Conservation (phyloP, 768 basidiomycete genomes). For the Podaxis carcinomalis region DNA sequence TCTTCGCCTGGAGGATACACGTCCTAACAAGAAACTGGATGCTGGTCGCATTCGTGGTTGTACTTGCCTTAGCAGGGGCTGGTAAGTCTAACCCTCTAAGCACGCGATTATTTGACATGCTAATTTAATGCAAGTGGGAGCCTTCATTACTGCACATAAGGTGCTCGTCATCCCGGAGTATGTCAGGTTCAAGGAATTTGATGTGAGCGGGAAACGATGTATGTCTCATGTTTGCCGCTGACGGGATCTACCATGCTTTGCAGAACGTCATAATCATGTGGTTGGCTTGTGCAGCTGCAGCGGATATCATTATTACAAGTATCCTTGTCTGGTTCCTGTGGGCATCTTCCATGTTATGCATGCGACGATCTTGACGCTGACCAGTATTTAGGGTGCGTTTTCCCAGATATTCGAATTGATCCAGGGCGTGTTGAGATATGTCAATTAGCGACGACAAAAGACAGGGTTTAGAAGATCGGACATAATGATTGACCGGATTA, state of each 20-base stretch:
- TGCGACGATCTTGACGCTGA: background rate
- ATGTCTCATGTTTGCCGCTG: background rate
- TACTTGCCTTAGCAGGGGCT: conserved; percentile 15
- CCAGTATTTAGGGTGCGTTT: background rate
- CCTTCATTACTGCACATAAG: conserved; percentile 22
- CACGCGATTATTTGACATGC: background rate
- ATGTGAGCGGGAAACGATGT: background rate
- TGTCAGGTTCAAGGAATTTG: conserved; percentile 19
- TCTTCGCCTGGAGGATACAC: conserved; percentile 37
- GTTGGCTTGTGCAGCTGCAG: background rate
- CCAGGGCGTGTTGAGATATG: background rate
- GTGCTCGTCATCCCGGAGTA: conserved; percentile 20
- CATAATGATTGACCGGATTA: background rate
- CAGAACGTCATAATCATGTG: background rate
- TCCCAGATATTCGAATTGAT: too few species aligned
- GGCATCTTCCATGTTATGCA: background rate
- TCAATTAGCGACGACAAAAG: background rate
- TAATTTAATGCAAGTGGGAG: conserved; percentile 17
- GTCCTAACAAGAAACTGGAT: conserved; percentile 21
- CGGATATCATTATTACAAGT: background rate
- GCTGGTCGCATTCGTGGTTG: conserved; percentile 14
- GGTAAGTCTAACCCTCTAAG: conserved; percentile 14
- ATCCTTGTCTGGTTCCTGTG: background rate
- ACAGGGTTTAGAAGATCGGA: background rate
- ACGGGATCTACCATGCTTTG: background rate